Base-by-base conservation (phyloP, 2,329 filamentous ascomycete species). In the Clathrospora elynae region DNA sequence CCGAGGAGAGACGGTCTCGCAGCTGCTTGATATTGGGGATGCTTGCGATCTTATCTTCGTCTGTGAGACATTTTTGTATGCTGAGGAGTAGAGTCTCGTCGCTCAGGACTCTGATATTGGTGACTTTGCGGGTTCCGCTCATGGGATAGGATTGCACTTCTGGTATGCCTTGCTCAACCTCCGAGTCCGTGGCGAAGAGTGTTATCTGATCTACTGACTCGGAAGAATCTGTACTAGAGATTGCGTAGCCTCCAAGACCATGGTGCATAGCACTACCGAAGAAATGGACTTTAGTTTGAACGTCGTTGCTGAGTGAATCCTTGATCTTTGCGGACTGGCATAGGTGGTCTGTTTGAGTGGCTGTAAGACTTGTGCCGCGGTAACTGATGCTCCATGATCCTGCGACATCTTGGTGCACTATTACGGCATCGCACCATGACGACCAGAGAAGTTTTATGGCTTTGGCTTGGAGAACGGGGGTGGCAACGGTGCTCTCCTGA, bases 391-490 rank as follows among this genome's bases (percentile, higher is more conserved):
- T 32, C 30, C 35, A 43, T 4, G 5, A n/a, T 7, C 23, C 26
- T 13, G 22, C 18, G 8, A 13, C 4, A 18, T 42, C 19, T 22
- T 11, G 10, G 10, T 43, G 24, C 1, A 42, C 43, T 10, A 61
- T 39, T 8, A 59, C 32, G 5, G 42, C 35, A 40, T 69, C 66
- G 38, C 64, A 67, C 66, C 66, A 69, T 14, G 64, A 66, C 12
- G 48, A 33, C 62, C 64, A 69, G 3, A 62, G 44, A n/a, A 66
- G 30, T 11, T 42, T 41, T 5, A 62, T 49, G 8, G 12, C 17
- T 5, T 17, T 3, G 13, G 45, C 44, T 3, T 31, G 24, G 10
- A 51, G 28, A 2, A 23, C 41, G 5, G 48, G 44, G 7, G 24
- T 34, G 3, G 17, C 6, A 29, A 2, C 23, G 5, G 11, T 12